Evolutionary conservation across 2,329 filamentous ascomycete genomes (phyloP).

Genomic region (Aspergillus candidus): DNA sequence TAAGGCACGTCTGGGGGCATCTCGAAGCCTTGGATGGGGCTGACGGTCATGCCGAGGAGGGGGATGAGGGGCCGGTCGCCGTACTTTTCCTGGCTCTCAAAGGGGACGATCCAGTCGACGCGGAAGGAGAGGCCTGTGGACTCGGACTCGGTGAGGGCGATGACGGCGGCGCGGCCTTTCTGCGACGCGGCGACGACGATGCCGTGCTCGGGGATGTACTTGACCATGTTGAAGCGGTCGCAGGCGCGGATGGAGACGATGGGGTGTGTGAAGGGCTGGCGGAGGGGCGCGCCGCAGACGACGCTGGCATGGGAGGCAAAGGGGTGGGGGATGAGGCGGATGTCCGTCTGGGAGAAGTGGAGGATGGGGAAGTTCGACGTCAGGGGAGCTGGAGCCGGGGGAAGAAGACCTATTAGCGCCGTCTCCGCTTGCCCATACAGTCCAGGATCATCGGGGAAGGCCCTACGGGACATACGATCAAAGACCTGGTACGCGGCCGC

Average conservation of each 20-base stretch:
- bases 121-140: conserved; percentile 43
- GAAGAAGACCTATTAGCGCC: conserved; percentile 6
- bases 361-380: conserved; percentile 35
- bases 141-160: conserved; percentile 44
- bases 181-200: conserved; percentile 54
- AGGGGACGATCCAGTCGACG: conserved; percentile 54
- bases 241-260: conserved; percentile 20
- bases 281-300: conserved; percentile 25
- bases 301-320: conserved; percentile 26
- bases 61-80: conserved; percentile 39
- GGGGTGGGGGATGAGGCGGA: conserved; percentile 33
- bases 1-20: conserved; percentile 29
- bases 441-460: conserved; percentile 4
- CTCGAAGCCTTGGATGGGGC: conserved; percentile 51
- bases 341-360: conserved; percentile 37
- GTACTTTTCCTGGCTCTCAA: conserved; percentile 42
- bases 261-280: conserved; percentile 22
- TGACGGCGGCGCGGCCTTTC: conserved; percentile 50
- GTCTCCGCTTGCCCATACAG: neutral
- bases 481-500: conserved; percentile 11
- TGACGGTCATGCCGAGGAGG: conserved; percentile 51
- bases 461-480: conserved; percentile 14
- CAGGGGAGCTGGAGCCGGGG: conserved; percentile 12
- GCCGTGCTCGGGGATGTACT: conserved; percentile 54
- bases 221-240: conserved; percentile 53